Conservation (phyloP, 257 asterid genomes). For the Solanum sejunctum region DNA sequence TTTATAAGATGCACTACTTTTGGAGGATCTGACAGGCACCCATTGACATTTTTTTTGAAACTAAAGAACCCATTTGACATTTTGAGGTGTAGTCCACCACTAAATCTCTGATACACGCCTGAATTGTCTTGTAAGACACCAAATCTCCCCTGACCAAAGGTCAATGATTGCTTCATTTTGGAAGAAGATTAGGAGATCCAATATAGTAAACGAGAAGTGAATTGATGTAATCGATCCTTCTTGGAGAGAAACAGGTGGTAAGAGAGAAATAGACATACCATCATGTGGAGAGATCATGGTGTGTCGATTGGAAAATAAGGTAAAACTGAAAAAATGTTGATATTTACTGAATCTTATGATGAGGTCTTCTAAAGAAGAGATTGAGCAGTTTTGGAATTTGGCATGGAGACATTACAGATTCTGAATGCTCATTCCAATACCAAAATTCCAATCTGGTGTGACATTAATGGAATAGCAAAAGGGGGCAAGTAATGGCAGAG, state of each 20-base stretch:
- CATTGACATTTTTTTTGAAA: too few species aligned
- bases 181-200: too few species aligned
- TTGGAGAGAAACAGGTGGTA: background rate
- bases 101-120: too few species aligned
- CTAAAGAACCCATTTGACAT: too few species aligned
- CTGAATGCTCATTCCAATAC: background rate
- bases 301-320: background rate
- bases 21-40: too few species aligned
- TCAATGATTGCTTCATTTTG: too few species aligned
- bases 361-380: background rate
- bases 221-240: background rate
- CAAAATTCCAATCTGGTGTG: background rate
- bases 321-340: background rate
- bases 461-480: background rate
- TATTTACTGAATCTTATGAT: background rate
- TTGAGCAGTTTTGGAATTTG: background rate
- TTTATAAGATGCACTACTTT: too few species aligned
- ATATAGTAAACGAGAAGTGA: background rate
- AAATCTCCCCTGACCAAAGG: too few species aligned
- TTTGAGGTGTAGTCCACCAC: too few species aligned
- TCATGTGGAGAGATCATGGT: background rate
- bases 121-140: too few species aligned
- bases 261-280: background rate
- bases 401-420: background rate
- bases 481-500: background rate